These are phyloP conservation scores for Parsonsia alboflavescens DNA, from an alignment of 257 asterid genomes.

Conservation along the genomic window DNA sequence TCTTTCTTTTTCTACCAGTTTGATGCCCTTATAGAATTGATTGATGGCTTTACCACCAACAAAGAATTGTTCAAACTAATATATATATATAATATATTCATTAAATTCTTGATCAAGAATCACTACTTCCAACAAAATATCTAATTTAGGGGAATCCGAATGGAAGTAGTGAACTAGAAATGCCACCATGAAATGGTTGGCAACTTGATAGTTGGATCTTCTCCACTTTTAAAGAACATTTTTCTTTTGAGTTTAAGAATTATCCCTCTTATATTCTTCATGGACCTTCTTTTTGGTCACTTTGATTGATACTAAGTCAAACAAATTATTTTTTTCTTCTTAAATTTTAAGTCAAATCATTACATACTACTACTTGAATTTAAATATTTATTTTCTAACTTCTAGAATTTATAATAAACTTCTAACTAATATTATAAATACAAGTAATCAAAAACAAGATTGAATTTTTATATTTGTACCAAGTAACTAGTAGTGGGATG, in stretches of 20 bases:
- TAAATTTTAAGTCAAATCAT: too few relatives aligned
- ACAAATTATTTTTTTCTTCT: not conserved
- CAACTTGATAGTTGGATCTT: constrained; percentile 7
- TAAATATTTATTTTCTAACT: too few relatives aligned
- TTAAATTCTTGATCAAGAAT: not conserved
- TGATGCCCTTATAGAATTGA: not conserved
- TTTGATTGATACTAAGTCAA: not conserved
- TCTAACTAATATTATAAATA: too few relatives aligned
- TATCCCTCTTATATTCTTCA: not conserved
- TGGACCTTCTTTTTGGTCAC: not conserved
- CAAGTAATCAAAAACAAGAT: too few relatives aligned
- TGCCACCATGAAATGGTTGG: not conserved
- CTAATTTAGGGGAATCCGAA: not conserved
- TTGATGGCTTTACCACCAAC: not conserved
- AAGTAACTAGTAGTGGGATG: too few relatives aligned
- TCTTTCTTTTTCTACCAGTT: too few relatives aligned
- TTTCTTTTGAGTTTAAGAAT: not conserved
- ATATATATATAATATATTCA: too few relatives aligned
- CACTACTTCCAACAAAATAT: not conserved
- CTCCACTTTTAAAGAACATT: not conserved
- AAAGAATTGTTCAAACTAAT: constrained; percentile 15
- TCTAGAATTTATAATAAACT: too few relatives aligned
- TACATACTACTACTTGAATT: too few relatives aligned
- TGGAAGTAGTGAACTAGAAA: not conserved
- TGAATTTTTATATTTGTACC: too few relatives aligned